Conservation (phyloP, 495 filamentous ascomycete species). For the Usnea hakonensis region DNA sequence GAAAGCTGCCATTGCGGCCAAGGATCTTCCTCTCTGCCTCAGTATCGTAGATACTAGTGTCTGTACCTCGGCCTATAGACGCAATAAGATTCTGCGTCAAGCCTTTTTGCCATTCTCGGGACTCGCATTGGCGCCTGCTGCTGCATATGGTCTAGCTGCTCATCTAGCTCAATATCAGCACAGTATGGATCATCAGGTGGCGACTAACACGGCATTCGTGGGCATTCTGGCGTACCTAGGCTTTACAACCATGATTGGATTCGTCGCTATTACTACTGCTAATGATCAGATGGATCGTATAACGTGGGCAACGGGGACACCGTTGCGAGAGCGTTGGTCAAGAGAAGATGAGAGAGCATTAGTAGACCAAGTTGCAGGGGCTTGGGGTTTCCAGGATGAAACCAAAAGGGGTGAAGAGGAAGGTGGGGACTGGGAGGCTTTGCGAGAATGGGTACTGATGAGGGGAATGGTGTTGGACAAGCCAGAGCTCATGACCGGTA, state of each 20-base stretch:
- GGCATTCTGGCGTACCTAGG: conserved; percentile 76
- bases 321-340: conserved; percentile 78
- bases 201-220: conserved; percentile 69
- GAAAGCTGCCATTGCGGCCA: conserved; percentile 63
- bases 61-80: conserved; percentile 60
- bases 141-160: conserved; percentile 57
- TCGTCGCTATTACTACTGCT: conserved; percentile 73
- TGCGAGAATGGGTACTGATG: conserved; percentile 70
- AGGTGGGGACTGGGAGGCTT: conserved; percentile 76
- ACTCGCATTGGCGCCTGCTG: conserved; percentile 55
- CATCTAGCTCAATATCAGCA: conserved; percentile 54
- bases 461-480: conserved; percentile 86
- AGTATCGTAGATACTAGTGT: conserved; percentile 75
- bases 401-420: conserved; percentile 80
- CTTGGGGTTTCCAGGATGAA: conserved; percentile 83
- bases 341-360: conserved; percentile 90
- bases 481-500: conserved; percentile 81
- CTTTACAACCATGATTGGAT: conserved; percentile 67
- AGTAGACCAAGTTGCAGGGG: conserved; percentile 71
- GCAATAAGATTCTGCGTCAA: conserved; percentile 53
- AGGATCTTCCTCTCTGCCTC: conserved; percentile 66
- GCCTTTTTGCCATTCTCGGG: conserved; percentile 44
- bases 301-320: conserved; percentile 73
- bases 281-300: conserved; percentile 95
- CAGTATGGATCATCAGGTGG: conserved; percentile 59